Conservation (phyloP, 1,284 basidiomycete genomes). For the Anthracocystis setariae region DNA sequence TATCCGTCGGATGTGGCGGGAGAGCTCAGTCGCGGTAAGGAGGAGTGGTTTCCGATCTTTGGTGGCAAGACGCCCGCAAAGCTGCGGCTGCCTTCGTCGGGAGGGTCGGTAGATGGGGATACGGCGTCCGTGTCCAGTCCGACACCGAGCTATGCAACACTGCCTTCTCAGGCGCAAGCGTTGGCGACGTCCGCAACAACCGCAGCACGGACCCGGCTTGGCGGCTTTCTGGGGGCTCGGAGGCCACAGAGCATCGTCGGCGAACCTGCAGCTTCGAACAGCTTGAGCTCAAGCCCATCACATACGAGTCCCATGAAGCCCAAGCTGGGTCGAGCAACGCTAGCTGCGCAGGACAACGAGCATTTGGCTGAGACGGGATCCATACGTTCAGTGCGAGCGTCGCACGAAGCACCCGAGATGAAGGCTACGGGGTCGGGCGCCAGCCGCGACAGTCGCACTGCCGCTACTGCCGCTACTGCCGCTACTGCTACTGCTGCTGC, state of each 20-base stretch:
- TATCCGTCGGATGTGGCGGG: conserved; percentile 86
- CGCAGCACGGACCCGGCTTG: conserved; percentile 59
- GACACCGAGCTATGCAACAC: conserved; percentile 23
- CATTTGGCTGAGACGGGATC: conserved; percentile 27
- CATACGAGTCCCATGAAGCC: conserved; percentile 24
- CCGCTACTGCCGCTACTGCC: conserved; percentile 2
- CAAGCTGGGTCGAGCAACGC: conserved; percentile 13
- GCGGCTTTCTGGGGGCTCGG: conserved; percentile 27
- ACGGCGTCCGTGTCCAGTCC: conserved; percentile 19
- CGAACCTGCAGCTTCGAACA: conserved; percentile 19
- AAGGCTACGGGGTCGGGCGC: conserved; percentile 25
- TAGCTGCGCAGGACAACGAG: conserved; percentile 19
- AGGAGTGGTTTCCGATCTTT: conserved; percentile 85
- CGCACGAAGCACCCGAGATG: conserved; percentile 39
- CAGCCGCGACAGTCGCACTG: conserved; percentile 26
- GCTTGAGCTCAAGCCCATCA: conserved; percentile 37
- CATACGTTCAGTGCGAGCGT: conserved; percentile 37
- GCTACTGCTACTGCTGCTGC: conserved; percentile 5
- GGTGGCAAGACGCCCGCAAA: conserved; percentile 74
- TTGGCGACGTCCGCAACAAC: conserved; percentile 24
- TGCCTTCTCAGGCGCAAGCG: conserved; percentile 13
- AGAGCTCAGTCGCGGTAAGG: conserved; percentile 75
- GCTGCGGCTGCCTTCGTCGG: conserved; percentile 5
- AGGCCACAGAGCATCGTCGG: conserved; percentile 51
- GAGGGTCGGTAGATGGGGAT: conserved; percentile 13